These are phyloP conservation scores for Trichophyton mentagrophytes DNA, from an alignment of 2,329 filamentous ascomycete genomes.

Conservation along the genomic window DNA sequence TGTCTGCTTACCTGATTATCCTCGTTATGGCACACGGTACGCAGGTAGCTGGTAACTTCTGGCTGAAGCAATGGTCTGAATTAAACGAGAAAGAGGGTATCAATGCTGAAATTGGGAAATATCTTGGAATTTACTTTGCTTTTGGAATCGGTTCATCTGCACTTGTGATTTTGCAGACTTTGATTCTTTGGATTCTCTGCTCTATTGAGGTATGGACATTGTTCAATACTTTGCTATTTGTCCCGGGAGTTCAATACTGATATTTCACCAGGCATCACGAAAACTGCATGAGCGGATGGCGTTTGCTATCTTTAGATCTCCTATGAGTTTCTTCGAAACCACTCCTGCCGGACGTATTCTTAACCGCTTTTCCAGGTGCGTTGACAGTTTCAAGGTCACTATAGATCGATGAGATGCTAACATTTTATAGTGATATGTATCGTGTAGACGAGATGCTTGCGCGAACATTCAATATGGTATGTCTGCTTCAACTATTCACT, in stretches of 20 bases:
- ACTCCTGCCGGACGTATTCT: constrained; percentile 92
- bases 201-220: constrained; percentile 65
- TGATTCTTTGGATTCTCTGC: constrained; percentile 98
- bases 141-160: constrained; percentile 78
- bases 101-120: constrained; percentile 73
- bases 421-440: constrained; percentile 38
- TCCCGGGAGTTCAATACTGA: constrained; percentile 3
- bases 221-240: background rate
- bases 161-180: constrained; percentile 78
- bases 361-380: constrained; percentile 84
- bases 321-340: constrained; percentile 98
- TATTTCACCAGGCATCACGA: constrained; percentile 56
- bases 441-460: constrained; percentile 83
- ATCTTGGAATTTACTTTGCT: constrained; percentile 88
- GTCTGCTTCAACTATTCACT: constrained; percentile 19
- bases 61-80: constrained; percentile 91
- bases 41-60: constrained; percentile 72
- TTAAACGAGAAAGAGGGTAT: constrained; percentile 52
- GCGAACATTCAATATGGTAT: constrained; percentile 89
- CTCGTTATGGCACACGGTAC: constrained; percentile 69
- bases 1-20: constrained; percentile 63
- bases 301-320: constrained; percentile 89
- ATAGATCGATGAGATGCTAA: constrained; percentile 2
- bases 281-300: constrained; percentile 98
- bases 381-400: constrained; percentile 12